Evolutionary conservation across 2,329 filamentous ascomycete species (phyloP).

Genomic region (Sclerotinia borealis): DNA sequence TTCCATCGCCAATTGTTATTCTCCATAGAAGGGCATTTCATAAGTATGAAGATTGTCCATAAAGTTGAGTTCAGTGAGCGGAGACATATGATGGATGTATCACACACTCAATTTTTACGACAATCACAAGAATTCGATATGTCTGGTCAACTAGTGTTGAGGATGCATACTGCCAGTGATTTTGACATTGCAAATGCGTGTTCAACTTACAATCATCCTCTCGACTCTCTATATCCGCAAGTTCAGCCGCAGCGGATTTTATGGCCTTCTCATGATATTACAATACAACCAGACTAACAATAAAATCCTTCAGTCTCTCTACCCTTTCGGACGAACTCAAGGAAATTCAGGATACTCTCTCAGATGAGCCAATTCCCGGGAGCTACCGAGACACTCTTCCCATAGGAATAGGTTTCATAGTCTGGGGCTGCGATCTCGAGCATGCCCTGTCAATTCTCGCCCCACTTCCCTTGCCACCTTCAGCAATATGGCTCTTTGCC

Average conservation of each 20-base stretch:
- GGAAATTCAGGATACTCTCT: conserved; percentile 9
- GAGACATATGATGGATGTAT: background rate
- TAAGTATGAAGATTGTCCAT: background rate
- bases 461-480: conserved; percentile 26
- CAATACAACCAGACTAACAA: background rate
- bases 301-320: background rate
- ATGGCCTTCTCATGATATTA: background rate
- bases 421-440: conserved; percentile 39
- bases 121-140: background rate
- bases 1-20: background rate
- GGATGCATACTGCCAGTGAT: background rate
- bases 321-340: conserved; percentile 3
- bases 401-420: conserved; percentile 43
- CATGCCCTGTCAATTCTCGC: conserved; percentile 30
- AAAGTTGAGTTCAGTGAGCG: background rate
- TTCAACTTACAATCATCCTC: conserved; percentile 23
- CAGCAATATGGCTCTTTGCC: conserved; percentile 45
- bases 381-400: conserved; percentile 32
- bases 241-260: background rate
- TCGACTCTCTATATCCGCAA: conserved; percentile 17
- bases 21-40: background rate
- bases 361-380: conserved; percentile 13
- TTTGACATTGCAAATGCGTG: background rate
- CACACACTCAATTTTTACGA: background rate
- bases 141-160: background rate